A percentile compares a stretch with the other conserved stretches of the same genome.
Conservation (phyloP, 352 stramenopile genomes). For the Globisporangium middletonii region DNA sequence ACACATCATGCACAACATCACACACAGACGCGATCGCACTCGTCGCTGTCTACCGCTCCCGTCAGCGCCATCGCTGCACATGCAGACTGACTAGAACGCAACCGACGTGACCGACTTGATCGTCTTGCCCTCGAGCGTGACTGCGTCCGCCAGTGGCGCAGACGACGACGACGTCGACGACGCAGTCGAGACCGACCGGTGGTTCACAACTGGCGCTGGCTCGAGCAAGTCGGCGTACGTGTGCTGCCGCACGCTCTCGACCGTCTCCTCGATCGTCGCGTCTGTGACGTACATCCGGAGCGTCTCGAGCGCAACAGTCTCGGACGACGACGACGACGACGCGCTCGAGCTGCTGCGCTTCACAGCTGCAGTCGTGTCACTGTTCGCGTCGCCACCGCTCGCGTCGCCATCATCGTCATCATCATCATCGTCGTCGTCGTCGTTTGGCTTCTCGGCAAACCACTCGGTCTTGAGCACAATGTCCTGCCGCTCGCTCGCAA, state of each 20-base stretch:
- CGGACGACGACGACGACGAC: neutral
- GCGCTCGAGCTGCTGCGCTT: constrained; percentile 6
- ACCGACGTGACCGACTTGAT: constrained; percentile 14
- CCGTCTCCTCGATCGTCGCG: constrained; percentile 18
- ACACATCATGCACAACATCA: neutral
- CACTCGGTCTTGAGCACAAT: constrained; percentile 69
- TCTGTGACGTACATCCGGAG: constrained; percentile 60
- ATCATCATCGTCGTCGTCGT: constrained; percentile 25
- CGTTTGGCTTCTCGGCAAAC: constrained; percentile 38
- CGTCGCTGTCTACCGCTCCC: too few relatives aligned
- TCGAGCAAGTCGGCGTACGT: constrained; percentile 36
- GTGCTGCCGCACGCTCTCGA: constrained; percentile 13
- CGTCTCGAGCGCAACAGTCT: constrained; percentile 37
- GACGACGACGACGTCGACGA: neutral
- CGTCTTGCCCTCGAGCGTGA: constrained; percentile 3
- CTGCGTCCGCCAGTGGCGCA: neutral
- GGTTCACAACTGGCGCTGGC: constrained; percentile 1
- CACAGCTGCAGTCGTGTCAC: neutral
- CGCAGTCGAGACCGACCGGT: constrained; percentile 8
- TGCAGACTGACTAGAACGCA: constrained; percentile 7
- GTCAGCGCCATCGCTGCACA: too few relatives aligned
- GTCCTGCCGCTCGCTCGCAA: constrained; percentile 51
- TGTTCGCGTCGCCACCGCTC: neutral
- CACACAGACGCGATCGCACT: neutral
- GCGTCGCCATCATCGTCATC: constrained; percentile 3